Evolutionary conservation across 2,329 filamentous ascomycete genomes (phyloP).

Genomic region (Fusarium oligoseptatum): DNA sequence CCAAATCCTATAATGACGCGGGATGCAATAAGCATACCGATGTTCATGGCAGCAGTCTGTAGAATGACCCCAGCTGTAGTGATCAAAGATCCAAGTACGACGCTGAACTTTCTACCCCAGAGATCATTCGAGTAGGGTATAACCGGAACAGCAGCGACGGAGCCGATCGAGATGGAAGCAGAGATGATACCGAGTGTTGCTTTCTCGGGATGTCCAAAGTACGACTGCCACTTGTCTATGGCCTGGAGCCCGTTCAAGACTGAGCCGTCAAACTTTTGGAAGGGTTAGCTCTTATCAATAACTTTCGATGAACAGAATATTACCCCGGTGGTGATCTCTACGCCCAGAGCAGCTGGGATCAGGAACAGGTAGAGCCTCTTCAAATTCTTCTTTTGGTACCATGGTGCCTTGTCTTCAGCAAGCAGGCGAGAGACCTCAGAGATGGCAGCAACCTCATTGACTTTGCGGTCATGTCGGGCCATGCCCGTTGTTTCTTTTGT

Average conservation of each 20-base stretch:
- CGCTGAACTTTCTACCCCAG: conserved; percentile 24
- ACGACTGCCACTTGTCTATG: conserved; percentile 28
- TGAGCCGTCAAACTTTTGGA: not conserved
- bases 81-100: conserved; percentile 18
- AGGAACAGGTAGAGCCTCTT: conserved; percentile 3
- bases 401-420: conserved; percentile 3
- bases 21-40: conserved; percentile 30
- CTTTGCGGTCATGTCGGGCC: conserved; percentile 1
- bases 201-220: conserved; percentile 24
- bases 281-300: not conserved
- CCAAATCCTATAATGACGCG: conserved; percentile 28
- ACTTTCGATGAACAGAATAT: no score
- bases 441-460: conserved; percentile 1
- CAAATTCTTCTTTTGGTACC: conserved; percentile 9
- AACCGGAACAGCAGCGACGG: conserved; percentile 24
- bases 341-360: not conserved
- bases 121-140: conserved; percentile 32
- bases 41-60: conserved; percentile 23
- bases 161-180: conserved; percentile 30
- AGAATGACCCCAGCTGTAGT: conserved; percentile 23
- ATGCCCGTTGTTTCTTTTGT: conserved; percentile 8
- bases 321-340: conserved; percentile 12
- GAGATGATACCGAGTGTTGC: conserved; percentile 27
- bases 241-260: conserved; percentile 29
- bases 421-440: conserved; percentile 10